Evolutionary conservation across 1,139 yeast species (phyloP), one percentile per base, ranked within the genome.

Genomic region (Kodamaea arcana): DNA sequence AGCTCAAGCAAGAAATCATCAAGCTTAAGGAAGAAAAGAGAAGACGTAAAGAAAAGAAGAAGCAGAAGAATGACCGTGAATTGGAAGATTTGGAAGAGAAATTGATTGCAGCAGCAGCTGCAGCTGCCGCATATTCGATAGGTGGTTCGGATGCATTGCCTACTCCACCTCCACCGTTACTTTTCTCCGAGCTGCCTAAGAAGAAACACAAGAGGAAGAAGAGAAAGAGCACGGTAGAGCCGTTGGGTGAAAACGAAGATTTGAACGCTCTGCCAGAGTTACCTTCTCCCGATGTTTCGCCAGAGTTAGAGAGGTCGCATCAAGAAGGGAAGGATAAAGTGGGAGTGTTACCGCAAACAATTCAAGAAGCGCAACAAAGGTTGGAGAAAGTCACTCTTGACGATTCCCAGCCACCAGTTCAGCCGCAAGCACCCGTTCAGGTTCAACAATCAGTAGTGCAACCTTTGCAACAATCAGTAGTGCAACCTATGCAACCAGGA

Each of bases 21-120:
- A 40, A 37, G 17, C 36, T 39, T 15, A 40, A 34, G 27, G 51
- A 43, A 27, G 50, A 47, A 29, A 42, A 42, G 40, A 43, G 47
- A 34, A 46, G 48, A 41, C 50, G 47, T 37, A 41, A 41, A 45
- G 47, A 45, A 50, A 50, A 44, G 42, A 51, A 28, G 47, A 45
- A 40, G 44, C 54, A 38, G 37, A 43, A 46, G 40, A 42, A 41
- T 27, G 45, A 44, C 32, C 43, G 41, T 26, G 42, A 41, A 37
- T 29, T 35, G 32, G 49, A 42, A 29, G 44, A 45, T 23, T 44
- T 47, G 31, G 50, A 45, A 30, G 56, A 54, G n/a, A 48, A 51
- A 35, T 53, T 54, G 33, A 61, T 61, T 2, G 56, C 56, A 3
- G 40, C 42, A 13, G 47, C 44, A 13, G 41, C 40, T 6, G 41